These are phyloP conservation scores for Saccharomycopsis capsularis DNA, from an alignment of 805 yeast species.

Conservation along the genomic window DNA sequence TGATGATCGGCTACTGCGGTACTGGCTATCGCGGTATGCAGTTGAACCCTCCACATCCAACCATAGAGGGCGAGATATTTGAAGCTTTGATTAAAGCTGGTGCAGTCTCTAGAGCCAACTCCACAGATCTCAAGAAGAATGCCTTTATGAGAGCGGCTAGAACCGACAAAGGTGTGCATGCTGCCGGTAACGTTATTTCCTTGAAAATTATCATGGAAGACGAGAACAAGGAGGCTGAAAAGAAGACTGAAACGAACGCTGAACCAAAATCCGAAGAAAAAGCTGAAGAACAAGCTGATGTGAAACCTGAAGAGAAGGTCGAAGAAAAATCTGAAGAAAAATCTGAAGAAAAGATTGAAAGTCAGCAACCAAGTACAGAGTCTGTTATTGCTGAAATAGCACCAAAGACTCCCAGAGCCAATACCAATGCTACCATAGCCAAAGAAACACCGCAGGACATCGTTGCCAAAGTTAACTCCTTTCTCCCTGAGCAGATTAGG, in stretches of 20 bases:
- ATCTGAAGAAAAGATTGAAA: no score
- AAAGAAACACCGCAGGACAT: no score
- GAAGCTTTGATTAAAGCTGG: conserved; percentile 80
- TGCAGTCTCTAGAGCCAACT: conserved; percentile 78
- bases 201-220: conserved; percentile 81
- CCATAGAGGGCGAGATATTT: conserved; percentile 87
- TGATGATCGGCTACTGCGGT: conserved; percentile 90
- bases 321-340: no score
- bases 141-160: conserved; percentile 85
- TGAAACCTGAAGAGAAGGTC: no score
- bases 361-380: no score
- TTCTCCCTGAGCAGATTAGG: conserved; percentile 79
- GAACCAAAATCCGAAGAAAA: no score
- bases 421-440: no score
- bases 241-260: no score
- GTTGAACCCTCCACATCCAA: conserved; percentile 76
- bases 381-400: no score
- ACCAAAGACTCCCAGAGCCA: no score
- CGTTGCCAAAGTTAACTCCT: conserved; percentile 63
- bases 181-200: conserved; percentile 89
- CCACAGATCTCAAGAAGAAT: conserved; percentile 79
- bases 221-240: conserved; percentile 25
- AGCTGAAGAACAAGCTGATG: no score
- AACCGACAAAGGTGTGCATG: conserved; percentile 95
- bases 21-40: conserved; percentile 98